A percentile compares a stretch with the other conserved stretches of the same genome.
phyloP scores from a whole-genome alignment of 345 rosid species.

The Erysimum cheiranthoides region DNA sequence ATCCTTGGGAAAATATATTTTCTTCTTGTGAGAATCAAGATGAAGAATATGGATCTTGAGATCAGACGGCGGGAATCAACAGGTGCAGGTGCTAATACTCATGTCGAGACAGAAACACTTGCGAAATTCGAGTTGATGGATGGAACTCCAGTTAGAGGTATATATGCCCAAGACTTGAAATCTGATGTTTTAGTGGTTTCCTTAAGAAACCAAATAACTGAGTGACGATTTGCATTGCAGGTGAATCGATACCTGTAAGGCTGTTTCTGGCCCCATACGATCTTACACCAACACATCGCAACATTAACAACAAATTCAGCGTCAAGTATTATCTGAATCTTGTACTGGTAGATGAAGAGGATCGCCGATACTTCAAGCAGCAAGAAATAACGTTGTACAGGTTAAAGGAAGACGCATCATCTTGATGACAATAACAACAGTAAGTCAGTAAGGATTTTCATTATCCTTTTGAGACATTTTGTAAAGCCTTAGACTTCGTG shows the following conservation, averaged over 20 bases:
- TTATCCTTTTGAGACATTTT: slow-evolving; percentile 9
- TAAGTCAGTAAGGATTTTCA: slow-evolving; percentile 23
- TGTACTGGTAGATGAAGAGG: slow-evolving; percentile 97
- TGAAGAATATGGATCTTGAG: slow-evolving; percentile 99
- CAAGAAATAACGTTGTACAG: slow-evolving; percentile 91
- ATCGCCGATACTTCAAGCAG: slow-evolving; percentile 95
- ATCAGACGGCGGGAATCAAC: slow-evolving; percentile 97
- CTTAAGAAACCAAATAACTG: background rate
- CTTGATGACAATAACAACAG: slow-evolving; percentile 32
- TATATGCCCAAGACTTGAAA: background rate
- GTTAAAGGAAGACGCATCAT: slow-evolving; percentile 61
- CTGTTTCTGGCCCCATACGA: slow-evolving; percentile 96
- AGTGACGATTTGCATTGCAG: slow-evolving; percentile 49
- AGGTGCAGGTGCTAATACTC: slow-evolving; percentile 94
- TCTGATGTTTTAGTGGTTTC: slow-evolving; percentile 4
- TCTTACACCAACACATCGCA: slow-evolving; percentile 92
- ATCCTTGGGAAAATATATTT: slow-evolving; percentile 98
- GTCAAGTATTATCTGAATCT: slow-evolving; percentile 97
- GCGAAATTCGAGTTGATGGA: slow-evolving; percentile 99
- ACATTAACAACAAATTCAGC: slow-evolving; percentile 98
- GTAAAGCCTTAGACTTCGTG: slow-evolving; percentile 45
- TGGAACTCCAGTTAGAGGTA: slow-evolving; percentile 99
- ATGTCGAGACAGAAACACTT: slow-evolving; percentile 97
- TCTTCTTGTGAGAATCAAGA: slow-evolving; percentile 98
- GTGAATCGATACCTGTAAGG: slow-evolving; percentile 97